Percentiles rank a stretch among this genome's conserved stretches.
Evolutionary conservation across 1,139 yeast species (phyloP).

Genomic region (Maudiozyma humilis): DNA sequence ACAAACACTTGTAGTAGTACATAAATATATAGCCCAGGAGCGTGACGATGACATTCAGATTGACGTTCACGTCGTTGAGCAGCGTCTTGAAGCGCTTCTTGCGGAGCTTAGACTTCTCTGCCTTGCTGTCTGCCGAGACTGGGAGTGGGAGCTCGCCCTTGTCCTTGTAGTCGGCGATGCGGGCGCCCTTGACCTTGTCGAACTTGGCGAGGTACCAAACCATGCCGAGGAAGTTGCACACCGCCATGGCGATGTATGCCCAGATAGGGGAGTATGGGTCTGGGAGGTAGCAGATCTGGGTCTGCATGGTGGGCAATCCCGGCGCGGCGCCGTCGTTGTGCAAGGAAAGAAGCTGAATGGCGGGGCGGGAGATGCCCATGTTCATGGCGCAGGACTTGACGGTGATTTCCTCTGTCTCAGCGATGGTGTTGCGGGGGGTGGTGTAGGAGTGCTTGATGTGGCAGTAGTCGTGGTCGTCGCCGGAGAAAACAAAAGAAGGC

Average conservation of each 20-base stretch:
- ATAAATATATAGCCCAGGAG: constrained; percentile 2
- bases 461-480: constrained; percentile 96
- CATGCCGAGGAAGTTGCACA: constrained; percentile 5
- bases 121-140: constrained; percentile 3
- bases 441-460: constrained; percentile 54
- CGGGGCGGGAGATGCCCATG: constrained; percentile 78
- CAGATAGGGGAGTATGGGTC: constrained; percentile 51
- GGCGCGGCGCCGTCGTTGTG: constrained; percentile 38
- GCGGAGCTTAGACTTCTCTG: constrained; percentile 1
- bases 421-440: constrained; percentile 27
- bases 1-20: constrained; percentile 5
- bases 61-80: constrained; percentile 4
- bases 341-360: constrained; percentile 71
- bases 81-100: background rate
- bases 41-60: constrained; percentile 1
- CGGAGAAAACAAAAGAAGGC: constrained; percentile 72
- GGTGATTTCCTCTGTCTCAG: constrained; percentile 62
- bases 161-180: background rate
- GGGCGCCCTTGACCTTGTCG: constrained; percentile 1
- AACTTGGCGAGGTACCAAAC: constrained; percentile 1
- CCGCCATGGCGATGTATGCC: constrained; percentile 30
- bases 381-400: constrained; percentile 90
- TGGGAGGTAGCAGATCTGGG: constrained; percentile 54
- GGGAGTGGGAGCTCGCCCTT: constrained; percentile 5
- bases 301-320: constrained; percentile 19